Evolutionary conservation across 352 stramenopile species (phyloP).

Genomic region (Phytopythium kandeliae): DNA sequence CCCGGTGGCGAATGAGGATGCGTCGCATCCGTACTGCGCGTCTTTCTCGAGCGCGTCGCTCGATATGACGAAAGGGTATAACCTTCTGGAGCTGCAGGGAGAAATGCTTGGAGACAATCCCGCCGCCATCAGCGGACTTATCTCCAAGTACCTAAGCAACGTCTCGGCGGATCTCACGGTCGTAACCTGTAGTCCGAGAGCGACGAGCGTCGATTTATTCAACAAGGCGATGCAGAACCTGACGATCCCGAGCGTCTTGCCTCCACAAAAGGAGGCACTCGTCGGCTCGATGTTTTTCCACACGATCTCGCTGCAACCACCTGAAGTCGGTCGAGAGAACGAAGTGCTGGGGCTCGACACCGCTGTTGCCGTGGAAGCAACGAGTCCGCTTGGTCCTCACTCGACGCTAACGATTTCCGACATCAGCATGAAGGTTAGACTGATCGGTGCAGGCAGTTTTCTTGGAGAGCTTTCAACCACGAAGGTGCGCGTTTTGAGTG

Average conservation of each 20-base stretch:
- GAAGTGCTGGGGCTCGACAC: slow-evolving; percentile 37
- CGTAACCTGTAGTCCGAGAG: slow-evolving; percentile 48
- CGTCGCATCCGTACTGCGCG: slow-evolving; percentile 56
- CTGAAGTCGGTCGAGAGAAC: slow-evolving; percentile 37
- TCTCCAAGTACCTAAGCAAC: slow-evolving; percentile 73
- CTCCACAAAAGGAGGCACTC: slow-evolving; percentile 53
- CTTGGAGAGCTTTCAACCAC: slow-evolving; percentile 47
- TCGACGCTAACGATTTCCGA: slow-evolving; percentile 53
- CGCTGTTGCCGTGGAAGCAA: slow-evolving; percentile 55
- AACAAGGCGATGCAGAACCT: slow-evolving; percentile 70
- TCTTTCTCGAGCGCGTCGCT: slow-evolving; percentile 11
- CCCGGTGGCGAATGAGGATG: slow-evolving; percentile 29
- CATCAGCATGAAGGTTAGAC: slow-evolving; percentile 53
- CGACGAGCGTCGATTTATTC: slow-evolving; percentile 62
- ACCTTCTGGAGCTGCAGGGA: slow-evolving; percentile 59
- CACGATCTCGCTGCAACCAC: slow-evolving; percentile 42
- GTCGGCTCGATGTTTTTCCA: slow-evolving; percentile 64
- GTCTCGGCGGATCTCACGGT: slow-evolving; percentile 46
- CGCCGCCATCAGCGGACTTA: slow-evolving; percentile 66
- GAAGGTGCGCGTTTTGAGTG: slow-evolving; percentile 49
- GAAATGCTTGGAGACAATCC: slow-evolving; percentile 58
- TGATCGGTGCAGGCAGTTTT: slow-evolving; percentile 29
- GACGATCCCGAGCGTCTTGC: slow-evolving; percentile 49
- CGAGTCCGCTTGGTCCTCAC: slow-evolving; percentile 52
- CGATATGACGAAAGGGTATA: slow-evolving; percentile 49